Base-by-base conservation (phyloP, 164 flowering plant species). In the Nelumbo lutea region DNA sequence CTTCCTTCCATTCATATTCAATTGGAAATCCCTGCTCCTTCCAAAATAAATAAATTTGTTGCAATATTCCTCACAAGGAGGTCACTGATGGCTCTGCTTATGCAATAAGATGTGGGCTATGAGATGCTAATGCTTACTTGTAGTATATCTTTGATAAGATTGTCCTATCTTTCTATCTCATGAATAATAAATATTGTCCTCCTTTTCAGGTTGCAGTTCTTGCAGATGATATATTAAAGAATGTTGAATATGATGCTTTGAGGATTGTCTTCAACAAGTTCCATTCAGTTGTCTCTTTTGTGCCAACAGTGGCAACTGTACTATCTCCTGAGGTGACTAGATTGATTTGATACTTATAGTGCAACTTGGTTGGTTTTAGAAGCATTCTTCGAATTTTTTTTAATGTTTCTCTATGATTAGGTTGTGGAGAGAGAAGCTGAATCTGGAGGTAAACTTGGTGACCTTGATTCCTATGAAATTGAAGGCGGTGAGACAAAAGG, bases 171-270 rank as follows among this genome's bases (percentile, higher is more conserved):
- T 27, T 27, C 27, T 27, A 27, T 27, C 62, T 41, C 46, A 44
- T 55, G 27, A 3, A 42, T 51, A 40, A n/a, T 68, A 43, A 43
- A 46, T 40, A 14, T 61, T 73, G 51, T 62, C 15, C 53, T 60
- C 15, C 27, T 51, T 75, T 80, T 59, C 82, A 94, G 98, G 90
- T 91, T 61, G 83, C 98, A 67, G 95, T 86, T 72, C 75, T 94
- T 69, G 98, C 96, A 13, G 97, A 94, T 85, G 98, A 94, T 68
- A 90, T 94, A 73, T 74, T 94, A 61, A 94, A 94, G 87, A 94
- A 87, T 74, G 96, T 94, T 9, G 96, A 94, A 65, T 94, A 62
- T 80, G 98, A 94, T 82, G 97, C 96, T 55, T 70, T 94, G 79
- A 88, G 89, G 78, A 80, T 94, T 74, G 78, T 94, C 61, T 94